Base-by-base conservation (phyloP, 257 asterid genomes). In the Solanum sejunctum region DNA sequence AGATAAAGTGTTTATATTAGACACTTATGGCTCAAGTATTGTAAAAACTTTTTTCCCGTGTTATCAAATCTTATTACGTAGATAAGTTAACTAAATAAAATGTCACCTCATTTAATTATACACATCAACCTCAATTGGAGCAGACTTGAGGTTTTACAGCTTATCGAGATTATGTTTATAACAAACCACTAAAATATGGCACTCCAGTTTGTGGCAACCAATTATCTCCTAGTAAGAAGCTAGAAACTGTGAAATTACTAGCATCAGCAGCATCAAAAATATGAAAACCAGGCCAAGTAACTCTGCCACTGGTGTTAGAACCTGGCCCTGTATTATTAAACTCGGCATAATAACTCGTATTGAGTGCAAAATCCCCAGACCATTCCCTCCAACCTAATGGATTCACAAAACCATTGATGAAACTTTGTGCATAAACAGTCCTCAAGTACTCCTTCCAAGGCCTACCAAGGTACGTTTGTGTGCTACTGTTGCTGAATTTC, bases 341-440 rank as follows among this genome's bases (percentile, higher is more conserved):
- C 83, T 87, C 91, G 15, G 77, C 90, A 77, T 89, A 89, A 56
- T 63, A 89, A 84, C 80, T 80, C 4, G 90, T 87, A 20, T 20
- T 71, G 28, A 85, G 51, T 21, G 90, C 88, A 39, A 63, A 84
- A 83, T 85, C 84, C 21, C 88, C 83, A 1, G 85, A 11, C 88
- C 88, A 81, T 56, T 67, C 85, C 12, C 23, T 17, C 85, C 85
- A 85, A 0, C 88, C 78, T 17, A 55, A 16, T 0, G 85, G 75
- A 56, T 85, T 56, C 11, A 85, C 64, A 18, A 56, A 17, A 10
- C 64, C 61, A 45, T 81, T 78, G 43, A 85, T 39, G 75, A 81
- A 81, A 81, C 69, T 47, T 57, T 85, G 85, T 41, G 71, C 58
- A 12, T 85, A 85, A 56, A 85, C 21, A 15, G 88, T 85, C 69